phyloP scores from a whole-genome alignment of 73 alveolate species.

The Paramecium pentaurelia region DNA sequence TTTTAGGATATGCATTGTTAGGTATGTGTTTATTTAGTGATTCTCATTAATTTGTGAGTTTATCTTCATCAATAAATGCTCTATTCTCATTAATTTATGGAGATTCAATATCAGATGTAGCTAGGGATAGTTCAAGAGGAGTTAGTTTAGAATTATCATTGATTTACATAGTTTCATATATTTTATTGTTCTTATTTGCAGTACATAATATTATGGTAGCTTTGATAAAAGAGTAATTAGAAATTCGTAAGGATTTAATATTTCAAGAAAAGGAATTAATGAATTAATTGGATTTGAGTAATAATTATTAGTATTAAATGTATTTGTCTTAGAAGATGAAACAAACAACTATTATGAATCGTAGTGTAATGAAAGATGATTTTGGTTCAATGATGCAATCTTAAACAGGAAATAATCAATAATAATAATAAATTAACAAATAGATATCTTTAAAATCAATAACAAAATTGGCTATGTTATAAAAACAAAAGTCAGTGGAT shows the following conservation, averaged over 20 bases:
- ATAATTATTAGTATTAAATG: not conserved
- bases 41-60: slow-evolving; percentile 60
- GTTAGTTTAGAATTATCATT: not conserved
- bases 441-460: not conserved
- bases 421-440: not conserved
- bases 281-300: not conserved
- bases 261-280: not conserved
- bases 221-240: slow-evolving; percentile 21
- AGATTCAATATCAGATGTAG: slow-evolving; percentile 70
- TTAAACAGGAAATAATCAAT: not conserved
- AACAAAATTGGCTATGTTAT: not conserved
- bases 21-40: slow-evolving; percentile 75
- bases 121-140: not conserved
- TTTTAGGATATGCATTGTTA: slow-evolving; percentile 67
- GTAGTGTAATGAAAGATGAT: not conserved
- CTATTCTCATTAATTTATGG: slow-evolving; percentile 70
- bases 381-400: not conserved
- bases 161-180: not conserved
- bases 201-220: slow-evolving; percentile 37
- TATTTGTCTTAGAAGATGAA: not conserved
- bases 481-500: not conserved
- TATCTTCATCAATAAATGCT: slow-evolving; percentile 63
- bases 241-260: slow-evolving; percentile 13
- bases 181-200: slow-evolving; percentile 9
- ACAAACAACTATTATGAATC: not conserved